Evolutionary conservation across 2,329 filamentous ascomycete species (phyloP).

Genomic region (Colletotrichum lindemuthianum): DNA sequence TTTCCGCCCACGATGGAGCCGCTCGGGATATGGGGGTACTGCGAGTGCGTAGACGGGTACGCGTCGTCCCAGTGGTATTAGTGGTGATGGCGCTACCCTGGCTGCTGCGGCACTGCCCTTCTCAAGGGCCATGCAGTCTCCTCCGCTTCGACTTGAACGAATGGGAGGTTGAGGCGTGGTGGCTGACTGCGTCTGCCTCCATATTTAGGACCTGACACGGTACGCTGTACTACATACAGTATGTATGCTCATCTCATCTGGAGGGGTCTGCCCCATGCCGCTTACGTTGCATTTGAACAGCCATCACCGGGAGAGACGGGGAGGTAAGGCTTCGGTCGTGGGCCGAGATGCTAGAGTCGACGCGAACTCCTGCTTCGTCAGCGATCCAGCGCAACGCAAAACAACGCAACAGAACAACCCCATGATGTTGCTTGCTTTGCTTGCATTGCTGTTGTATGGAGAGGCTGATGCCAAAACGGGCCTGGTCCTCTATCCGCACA

Average conservation of each 20-base stretch:
- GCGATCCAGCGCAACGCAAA: too few species aligned
- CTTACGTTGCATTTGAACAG: constrained; percentile 19
- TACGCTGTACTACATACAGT: too few species aligned
- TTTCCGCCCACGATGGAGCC: not conserved
- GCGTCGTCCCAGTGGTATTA: not conserved
- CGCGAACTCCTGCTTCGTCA: too few species aligned
- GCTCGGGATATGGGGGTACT: constrained; percentile 6
- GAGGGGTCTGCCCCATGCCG: constrained; percentile 13
- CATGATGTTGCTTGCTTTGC: not conserved
- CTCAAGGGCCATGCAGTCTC: not conserved
- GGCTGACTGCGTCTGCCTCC: constrained; percentile 31
- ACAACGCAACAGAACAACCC: too few species aligned
- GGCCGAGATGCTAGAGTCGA: too few species aligned
- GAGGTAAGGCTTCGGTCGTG: not conserved
- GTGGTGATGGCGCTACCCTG: not conserved
- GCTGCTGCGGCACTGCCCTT: constrained; percentile 19
- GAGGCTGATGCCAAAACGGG: not conserved
- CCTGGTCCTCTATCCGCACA: not conserved
- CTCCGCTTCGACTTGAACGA: constrained; percentile 1
- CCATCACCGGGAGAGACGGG: constrained; percentile 6
- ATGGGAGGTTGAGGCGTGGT: constrained; percentile 21
- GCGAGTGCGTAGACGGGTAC: constrained; percentile 2
- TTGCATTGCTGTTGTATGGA: not conserved
- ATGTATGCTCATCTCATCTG: constrained; percentile 18
- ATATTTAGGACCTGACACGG: constrained; percentile 13